Base-by-base conservation (phyloP, 768 basidiomycete genomes). In the Podaxis sp. region DNA sequence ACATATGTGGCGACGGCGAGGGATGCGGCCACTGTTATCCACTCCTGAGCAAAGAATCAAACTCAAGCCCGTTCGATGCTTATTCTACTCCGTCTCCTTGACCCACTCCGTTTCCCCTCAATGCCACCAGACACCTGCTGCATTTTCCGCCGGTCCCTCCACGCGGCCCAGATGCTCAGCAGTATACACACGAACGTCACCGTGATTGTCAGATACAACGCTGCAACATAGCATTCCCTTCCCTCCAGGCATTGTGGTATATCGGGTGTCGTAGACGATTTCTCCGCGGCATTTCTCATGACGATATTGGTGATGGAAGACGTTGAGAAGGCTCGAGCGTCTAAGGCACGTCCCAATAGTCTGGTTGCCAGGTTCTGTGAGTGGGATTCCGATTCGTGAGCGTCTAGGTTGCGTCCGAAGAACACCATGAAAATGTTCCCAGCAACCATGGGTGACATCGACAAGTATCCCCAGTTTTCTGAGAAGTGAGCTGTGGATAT, bases 401-500 rank as follows among this genome's bases (percentile, higher is more conserved):
- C 78, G 65, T 96, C 94, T 32, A 94, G 80, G 65, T 91, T 89
- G 51, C 76, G 78, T 4, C 94, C 94, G 66, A 95, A 95, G 47
- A 87, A 76, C 55, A 95, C 65, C n/a, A 91, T 93, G 71, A 93
- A 90, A 1, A 94, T 50, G 73, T 95, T 95, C 0, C 89, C 89
- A 3, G 88, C 90, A 5, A 87, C n/a, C 57, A 93, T 73, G 1
- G 94, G 91, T 0, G 90, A 82, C 50, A 92, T 73, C 18, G 84
- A 83, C 25, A 90, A 77, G 68, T 82, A 91, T 7, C 93, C 93
- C 89, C 89, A 93, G 72, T 95, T 95, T 74, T 94, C 88, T 0
- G 87, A 87, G 65, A 91, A 89, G 61, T 75, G 74, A 1, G 72
- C 74, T 75, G 53, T 42, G 53, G 32, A 32, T 18, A 50, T 23